Conservation (phyloP, 768 basidiomycete species). For the Gymnopilus junonius region DNA sequence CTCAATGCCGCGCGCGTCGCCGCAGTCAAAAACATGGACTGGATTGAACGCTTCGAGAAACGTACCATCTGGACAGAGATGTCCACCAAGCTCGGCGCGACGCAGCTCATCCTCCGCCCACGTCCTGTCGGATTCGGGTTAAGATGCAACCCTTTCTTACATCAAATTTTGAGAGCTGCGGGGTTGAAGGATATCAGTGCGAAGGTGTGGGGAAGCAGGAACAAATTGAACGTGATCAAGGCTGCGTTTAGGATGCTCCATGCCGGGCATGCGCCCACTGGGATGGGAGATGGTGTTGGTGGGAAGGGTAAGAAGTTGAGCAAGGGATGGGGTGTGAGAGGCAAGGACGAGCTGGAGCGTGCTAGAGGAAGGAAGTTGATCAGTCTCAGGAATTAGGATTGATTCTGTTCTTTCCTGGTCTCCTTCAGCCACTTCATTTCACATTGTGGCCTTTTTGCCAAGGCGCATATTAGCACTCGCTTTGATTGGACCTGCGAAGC, state of each 20-base stretch:
- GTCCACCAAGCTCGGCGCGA: slow-evolving; percentile 82
- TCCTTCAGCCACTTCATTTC: background rate
- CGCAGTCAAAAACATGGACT: slow-evolving; percentile 89
- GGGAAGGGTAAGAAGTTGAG: slow-evolving; percentile 72
- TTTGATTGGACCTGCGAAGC: background rate
- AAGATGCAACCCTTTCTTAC: slow-evolving; percentile 85
- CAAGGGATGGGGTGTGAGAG: slow-evolving; percentile 76
- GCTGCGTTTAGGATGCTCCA: slow-evolving; percentile 82
- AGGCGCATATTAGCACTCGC: background rate
- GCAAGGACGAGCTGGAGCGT: slow-evolving; percentile 75
- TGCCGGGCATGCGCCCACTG: slow-evolving; percentile 77
- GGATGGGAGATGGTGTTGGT: slow-evolving; percentile 84
- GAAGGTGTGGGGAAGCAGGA: slow-evolving; percentile 93
- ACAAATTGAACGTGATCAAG: slow-evolving; percentile 87
- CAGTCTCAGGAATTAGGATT: slow-evolving; percentile 56
- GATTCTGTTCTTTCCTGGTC: background rate
- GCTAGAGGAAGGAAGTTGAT: slow-evolving; percentile 83
- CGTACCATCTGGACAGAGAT: slow-evolving; percentile 96
- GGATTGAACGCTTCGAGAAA: slow-evolving; percentile 90
- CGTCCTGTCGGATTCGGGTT: slow-evolving; percentile 92
- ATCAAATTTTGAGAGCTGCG: slow-evolving; percentile 89
- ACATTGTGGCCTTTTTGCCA: too few species aligned
- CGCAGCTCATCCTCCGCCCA: slow-evolving; percentile 79
- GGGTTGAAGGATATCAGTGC: slow-evolving; percentile 95
- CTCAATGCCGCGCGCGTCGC: slow-evolving; percentile 56